Conservation (phyloP, 805 yeast genomes). For the Saccharomycopsis amapae region DNA sequence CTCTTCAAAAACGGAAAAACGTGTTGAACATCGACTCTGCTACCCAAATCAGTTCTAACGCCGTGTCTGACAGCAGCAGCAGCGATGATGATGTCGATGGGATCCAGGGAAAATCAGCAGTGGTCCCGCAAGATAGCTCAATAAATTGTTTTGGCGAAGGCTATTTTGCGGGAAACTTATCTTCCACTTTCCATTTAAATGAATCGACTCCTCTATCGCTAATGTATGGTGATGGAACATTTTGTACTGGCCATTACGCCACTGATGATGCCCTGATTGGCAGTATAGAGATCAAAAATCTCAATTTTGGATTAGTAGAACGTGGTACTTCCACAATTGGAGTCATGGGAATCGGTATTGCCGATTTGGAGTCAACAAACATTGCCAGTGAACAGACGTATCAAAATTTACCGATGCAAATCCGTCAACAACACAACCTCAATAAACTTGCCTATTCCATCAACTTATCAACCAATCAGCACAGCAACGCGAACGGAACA, state of each 20-base stretch:
- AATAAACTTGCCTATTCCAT: conserved; percentile 53
- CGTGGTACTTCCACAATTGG: conserved; percentile 56
- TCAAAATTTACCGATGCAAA: conserved; percentile 57
- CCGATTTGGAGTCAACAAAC: conserved; percentile 59
- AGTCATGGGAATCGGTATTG: conserved; percentile 67
- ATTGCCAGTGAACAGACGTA: conserved; percentile 31
- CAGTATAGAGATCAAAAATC: conserved; percentile 37
- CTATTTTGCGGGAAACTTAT: conserved; percentile 30
- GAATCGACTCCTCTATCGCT: conserved; percentile 30
- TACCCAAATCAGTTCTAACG: neutral
- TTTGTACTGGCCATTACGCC: conserved; percentile 53
- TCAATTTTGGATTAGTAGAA: conserved; percentile 72
- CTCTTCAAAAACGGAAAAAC: conserved; percentile 12
- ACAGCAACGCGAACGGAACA: conserved; percentile 36
- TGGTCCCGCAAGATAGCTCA: neutral
- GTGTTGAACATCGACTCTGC: no score
- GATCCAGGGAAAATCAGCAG: conserved; percentile 12
- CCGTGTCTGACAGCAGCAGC: no score
- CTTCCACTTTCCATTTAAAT: conserved; percentile 30
- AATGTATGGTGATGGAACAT: conserved; percentile 41
- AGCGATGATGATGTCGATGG: no score
- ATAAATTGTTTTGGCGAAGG: conserved; percentile 34
- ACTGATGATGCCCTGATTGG: conserved; percentile 52
- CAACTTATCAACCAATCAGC: conserved; percentile 40
- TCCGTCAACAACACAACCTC: conserved; percentile 53